Percentiles rank a stretch among this genome's conserved stretches.
phyloP scores from a whole-genome alignment of 2,329 filamentous ascomycete species.

The Penicillium sp. region DNA sequence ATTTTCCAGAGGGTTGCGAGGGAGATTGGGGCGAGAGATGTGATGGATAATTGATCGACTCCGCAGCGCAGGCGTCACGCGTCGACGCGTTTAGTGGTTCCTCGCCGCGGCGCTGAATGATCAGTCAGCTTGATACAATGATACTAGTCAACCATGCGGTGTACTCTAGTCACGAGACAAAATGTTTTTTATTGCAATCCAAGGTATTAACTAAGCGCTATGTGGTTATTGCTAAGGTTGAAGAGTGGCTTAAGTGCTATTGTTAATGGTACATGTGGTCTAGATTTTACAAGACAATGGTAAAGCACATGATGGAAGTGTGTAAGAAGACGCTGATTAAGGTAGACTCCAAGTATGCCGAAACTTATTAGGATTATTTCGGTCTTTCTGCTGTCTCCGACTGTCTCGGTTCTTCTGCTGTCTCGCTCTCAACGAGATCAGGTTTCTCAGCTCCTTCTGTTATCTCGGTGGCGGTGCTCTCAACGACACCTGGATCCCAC shows the following conservation, averaged over 20 bases:
- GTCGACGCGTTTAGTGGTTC: slow-evolving; percentile 47
- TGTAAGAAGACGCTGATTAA: not conserved
- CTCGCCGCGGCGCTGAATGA: slow-evolving; percentile 14
- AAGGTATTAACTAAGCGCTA: not conserved
- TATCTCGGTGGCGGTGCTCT: slow-evolving; percentile 1
- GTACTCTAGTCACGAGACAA: not conserved
- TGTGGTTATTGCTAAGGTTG: not conserved
- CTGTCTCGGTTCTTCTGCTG: too few species aligned
- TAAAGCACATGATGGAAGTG: slow-evolving; percentile 11
- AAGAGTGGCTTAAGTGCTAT: slow-evolving; percentile 7
- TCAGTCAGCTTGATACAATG: slow-evolving; percentile 4
- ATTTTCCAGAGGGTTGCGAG: slow-evolving; percentile 1
- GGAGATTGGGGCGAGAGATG: slow-evolving; percentile 7
- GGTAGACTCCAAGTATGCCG: not conserved
- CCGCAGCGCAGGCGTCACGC: slow-evolving; percentile 33
- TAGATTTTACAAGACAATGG: slow-evolving; percentile 19
- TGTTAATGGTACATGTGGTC: slow-evolving; percentile 16
- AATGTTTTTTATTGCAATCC: not conserved
- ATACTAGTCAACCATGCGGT: not conserved
- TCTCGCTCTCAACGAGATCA: too few species aligned
- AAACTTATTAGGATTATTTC: slow-evolving; percentile 1
- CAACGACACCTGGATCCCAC: slow-evolving; percentile 48
- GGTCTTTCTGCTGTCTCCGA: too few species aligned
- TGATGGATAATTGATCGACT: slow-evolving; percentile 25
- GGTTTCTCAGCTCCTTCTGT: not conserved